Percentiles rank a stretch among this genome's conserved stretches.
Conservation (phyloP, 139 green algal genomes). For the Tetradesmus lagerheimii region DNA sequence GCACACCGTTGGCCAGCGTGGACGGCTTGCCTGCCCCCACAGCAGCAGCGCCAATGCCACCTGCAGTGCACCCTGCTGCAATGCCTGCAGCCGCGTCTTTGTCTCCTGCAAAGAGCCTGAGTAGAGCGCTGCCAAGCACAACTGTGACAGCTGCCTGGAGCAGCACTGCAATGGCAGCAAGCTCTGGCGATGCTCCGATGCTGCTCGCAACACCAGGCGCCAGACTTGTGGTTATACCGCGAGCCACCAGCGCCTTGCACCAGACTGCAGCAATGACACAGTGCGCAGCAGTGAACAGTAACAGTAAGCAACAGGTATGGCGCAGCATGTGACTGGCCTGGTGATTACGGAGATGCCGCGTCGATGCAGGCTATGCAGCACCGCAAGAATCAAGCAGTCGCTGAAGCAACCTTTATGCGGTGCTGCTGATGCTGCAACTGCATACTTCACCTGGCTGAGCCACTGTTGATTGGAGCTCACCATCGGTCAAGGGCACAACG, state of each 20-base stretch:
- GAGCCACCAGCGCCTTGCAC: neutral
- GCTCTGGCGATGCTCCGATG: neutral
- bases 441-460: neutral
- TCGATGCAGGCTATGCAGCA: too few relatives aligned
- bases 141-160: constrained; percentile 20
- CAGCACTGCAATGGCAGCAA: neutral
- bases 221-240: neutral
- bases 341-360: too few relatives aligned
- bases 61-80: neutral
- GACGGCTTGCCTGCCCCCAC: neutral
- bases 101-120: neutral
- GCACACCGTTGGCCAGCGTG: neutral
- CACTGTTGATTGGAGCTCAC: neutral
- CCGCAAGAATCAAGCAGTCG: too few relatives aligned
- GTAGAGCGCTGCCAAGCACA: neutral
- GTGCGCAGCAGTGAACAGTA: neutral
- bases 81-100: neutral
- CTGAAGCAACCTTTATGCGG: too few relatives aligned
- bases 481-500: neutral
- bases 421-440: neutral
- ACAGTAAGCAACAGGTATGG: neutral
- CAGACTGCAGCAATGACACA: neutral
- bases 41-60: constrained; percentile 5
- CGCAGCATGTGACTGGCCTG: neutral
- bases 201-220: neutral